Evolutionary conservation across 2,329 filamentous ascomycete genomes (phyloP).

Genomic region (Fusarium nygamai): DNA sequence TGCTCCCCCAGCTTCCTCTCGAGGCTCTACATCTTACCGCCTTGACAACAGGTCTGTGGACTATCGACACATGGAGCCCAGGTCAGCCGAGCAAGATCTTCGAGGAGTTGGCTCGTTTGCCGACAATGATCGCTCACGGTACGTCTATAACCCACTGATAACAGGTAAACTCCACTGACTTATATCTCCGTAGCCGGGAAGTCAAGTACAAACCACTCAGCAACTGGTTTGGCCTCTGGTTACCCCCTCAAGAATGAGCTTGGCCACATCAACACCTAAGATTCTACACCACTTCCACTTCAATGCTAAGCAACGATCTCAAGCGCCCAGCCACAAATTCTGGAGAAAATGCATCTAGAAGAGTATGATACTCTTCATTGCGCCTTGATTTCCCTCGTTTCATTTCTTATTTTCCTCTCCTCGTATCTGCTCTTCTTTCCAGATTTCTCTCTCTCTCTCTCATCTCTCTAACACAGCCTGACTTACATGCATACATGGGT

Average conservation of each 20-base stretch:
- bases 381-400: not conserved
- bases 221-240: constrained; percentile 44
- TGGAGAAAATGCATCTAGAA: not conserved
- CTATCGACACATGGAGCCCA: constrained; percentile 20
- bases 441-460: not conserved
- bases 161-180: not conserved
- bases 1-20: constrained; percentile 17
- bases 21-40: constrained; percentile 18
- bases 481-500: not conserved
- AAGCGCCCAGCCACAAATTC: not conserved
- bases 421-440: not conserved
- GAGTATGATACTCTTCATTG: not conserved
- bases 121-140: constrained; percentile 31
- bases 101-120: constrained; percentile 40
- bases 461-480: not conserved
- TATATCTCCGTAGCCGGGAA: constrained; percentile 17
- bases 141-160: not conserved
- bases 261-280: not conserved
- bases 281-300: not conserved
- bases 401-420: not conserved
- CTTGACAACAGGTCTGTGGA: constrained; percentile 21
- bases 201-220: constrained; percentile 44
- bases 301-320: not conserved
- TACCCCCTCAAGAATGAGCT: constrained; percentile 33
- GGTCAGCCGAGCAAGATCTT: constrained; percentile 34